Percentiles rank a stretch among this genome's conserved stretches.
Evolutionary conservation across 129 eudicot species (phyloP).

Genomic region (Solidago caesia): DNA sequence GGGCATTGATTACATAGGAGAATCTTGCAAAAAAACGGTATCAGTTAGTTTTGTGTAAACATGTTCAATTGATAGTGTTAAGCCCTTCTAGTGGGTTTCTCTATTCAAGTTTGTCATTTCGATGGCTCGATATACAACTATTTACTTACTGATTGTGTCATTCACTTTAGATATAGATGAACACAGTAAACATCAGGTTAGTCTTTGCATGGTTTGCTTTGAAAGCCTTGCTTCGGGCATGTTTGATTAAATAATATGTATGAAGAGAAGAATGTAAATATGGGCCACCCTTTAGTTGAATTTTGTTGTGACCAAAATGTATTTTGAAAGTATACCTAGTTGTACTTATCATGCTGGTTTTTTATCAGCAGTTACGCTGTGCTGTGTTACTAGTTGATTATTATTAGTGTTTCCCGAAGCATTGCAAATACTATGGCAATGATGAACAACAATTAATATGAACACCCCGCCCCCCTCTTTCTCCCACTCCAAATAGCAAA

Average conservation of each 20-base stretch:
- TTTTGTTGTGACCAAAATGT: background rate
- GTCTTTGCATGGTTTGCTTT: background rate
- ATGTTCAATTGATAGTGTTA: background rate
- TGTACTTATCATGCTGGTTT: no score
- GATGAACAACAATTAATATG: no score
- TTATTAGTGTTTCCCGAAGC: no score
- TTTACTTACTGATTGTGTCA: background rate
- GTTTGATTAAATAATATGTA: background rate
- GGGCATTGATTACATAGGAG: slow-evolving; percentile 49
- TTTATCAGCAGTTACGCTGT: no score
- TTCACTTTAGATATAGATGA: slow-evolving; percentile 2
- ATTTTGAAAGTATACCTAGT: no score
- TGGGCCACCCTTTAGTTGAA: background rate
- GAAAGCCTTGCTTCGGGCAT: background rate
- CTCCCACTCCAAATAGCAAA: no score
- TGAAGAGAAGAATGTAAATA: background rate
- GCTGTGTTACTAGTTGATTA: no score
- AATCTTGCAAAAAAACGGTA: slow-evolving; percentile 22
- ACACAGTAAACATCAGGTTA: background rate
- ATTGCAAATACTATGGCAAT: no score
- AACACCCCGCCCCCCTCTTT: no score
- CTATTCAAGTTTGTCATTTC: background rate
- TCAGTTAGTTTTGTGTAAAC: background rate
- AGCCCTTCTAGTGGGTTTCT: background rate
- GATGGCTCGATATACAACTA: background rate